Percentiles rank a stretch among this genome's conserved stretches.
Conservation (phyloP, 176 grass and related monocot species). For the Carex littledalei region DNA sequence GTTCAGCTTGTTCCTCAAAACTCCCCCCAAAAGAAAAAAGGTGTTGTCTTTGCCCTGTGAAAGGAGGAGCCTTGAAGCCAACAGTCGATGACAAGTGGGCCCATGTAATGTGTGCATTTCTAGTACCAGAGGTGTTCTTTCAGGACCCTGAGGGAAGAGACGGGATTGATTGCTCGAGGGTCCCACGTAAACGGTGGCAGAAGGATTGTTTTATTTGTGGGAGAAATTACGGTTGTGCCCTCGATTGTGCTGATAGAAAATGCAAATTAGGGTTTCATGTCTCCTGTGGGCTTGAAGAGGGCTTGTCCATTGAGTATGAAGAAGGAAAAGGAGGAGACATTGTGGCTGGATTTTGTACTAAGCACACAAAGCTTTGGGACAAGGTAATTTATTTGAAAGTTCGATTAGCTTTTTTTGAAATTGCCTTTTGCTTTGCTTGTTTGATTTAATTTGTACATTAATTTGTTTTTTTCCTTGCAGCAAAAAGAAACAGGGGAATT, state of each 20-base stretch:
- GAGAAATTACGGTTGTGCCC: slow-evolving; percentile 43
- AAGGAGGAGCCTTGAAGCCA: slow-evolving; percentile 66
- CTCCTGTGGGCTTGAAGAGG: slow-evolving; percentile 53
- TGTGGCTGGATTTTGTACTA: slow-evolving; percentile 65
- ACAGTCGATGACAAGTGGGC: slow-evolving; percentile 57
- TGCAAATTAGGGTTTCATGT: slow-evolving; percentile 77
- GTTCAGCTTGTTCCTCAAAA: slow-evolving; percentile 37
- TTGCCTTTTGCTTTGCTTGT: not conserved
- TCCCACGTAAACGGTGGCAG: slow-evolving; percentile 40
- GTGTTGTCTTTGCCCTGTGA: slow-evolving; percentile 65
- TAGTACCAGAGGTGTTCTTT: slow-evolving; percentile 95
- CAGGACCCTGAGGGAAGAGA: slow-evolving; percentile 63
- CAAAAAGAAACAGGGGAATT: slow-evolving; percentile 86
- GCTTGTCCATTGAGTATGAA: slow-evolving; percentile 65
- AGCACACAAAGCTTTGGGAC: slow-evolving; percentile 81
- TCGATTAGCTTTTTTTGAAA: not conserved
- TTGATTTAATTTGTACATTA: not conserved
- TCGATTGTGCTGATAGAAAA: slow-evolving; percentile 75
- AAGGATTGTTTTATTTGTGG: slow-evolving; percentile 65
- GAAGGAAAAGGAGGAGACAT: slow-evolving; percentile 47
- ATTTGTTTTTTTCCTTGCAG: slow-evolving; percentile 37
- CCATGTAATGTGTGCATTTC: slow-evolving; percentile 69
- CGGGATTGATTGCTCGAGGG: slow-evolving; percentile 62
- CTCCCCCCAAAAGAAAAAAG: slow-evolving; percentile 12
- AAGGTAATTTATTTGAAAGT: slow-evolving; percentile 47